A percentile compares a stretch with the other conserved stretches of the same genome.
These are phyloP conservation scores for Miscanthus sacchariflorus DNA, from an alignment of 202 grass and related monocot genomes.

Conservation along the genomic window DNA sequence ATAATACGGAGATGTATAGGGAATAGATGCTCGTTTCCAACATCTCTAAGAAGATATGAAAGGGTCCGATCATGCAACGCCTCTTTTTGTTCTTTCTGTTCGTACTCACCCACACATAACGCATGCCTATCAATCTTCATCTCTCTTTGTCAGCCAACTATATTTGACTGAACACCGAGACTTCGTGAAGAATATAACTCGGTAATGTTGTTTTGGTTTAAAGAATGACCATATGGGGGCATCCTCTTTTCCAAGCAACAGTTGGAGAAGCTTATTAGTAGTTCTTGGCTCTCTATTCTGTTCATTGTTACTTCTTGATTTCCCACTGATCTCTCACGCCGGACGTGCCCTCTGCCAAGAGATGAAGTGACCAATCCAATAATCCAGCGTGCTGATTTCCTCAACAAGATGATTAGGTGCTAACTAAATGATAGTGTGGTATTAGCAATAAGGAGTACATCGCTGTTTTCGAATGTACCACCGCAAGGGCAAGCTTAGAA, in stretches of 20 bases:
- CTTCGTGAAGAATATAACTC: background rate
- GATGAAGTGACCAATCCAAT: too few species aligned
- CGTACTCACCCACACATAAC: background rate
- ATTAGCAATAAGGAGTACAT: too few species aligned
- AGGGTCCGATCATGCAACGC: background rate
- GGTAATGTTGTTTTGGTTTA: background rate
- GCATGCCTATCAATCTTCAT: background rate
- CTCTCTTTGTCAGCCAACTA: background rate
- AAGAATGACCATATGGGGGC: background rate
- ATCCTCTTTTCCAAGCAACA: background rate
- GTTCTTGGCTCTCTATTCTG: background rate
- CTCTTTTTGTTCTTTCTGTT: background rate
- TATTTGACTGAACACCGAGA: background rate
- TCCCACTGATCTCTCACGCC: too few species aligned
- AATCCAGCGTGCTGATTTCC: too few species aligned
- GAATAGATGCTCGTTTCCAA: background rate
- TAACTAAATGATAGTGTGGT: too few species aligned
- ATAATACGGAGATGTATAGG: background rate
- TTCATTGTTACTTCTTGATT: too few species aligned
- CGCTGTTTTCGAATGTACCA: too few species aligned
- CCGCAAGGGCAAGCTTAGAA: too few species aligned
- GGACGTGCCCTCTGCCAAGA: too few species aligned
- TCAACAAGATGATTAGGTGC: too few species aligned
- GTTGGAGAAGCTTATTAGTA: background rate
- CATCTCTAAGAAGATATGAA: background rate